Conservation (phyloP, 2,329 filamentous ascomycete genomes). For the Pestalotiopsis sp. region DNA sequence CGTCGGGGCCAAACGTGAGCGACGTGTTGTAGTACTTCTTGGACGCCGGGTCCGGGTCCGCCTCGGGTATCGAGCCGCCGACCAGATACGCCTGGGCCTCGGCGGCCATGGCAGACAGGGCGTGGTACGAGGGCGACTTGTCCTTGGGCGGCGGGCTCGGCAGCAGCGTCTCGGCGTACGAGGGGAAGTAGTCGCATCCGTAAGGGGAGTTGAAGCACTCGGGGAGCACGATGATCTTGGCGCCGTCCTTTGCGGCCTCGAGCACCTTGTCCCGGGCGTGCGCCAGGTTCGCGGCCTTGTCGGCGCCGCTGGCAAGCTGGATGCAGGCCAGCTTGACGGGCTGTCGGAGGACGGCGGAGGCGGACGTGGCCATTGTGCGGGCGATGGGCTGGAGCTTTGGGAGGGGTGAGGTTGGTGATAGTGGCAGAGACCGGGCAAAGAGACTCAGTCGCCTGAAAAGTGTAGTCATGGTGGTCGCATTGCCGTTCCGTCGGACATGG, state of each 20-base stretch:
- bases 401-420: slow-evolving; percentile 1
- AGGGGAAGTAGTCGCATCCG: slow-evolving; percentile 85
- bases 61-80: slow-evolving; percentile 91
- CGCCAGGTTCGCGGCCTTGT: slow-evolving; percentile 83
- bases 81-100: slow-evolving; percentile 82
- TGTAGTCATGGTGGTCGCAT: slow-evolving; percentile 28
- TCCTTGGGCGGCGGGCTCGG: slow-evolving; percentile 72
- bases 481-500: slow-evolving; percentile 9
- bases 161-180: slow-evolving; percentile 85
- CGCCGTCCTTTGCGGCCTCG: slow-evolving; percentile 75
- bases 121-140: slow-evolving; percentile 82
- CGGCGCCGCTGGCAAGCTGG: slow-evolving; percentile 78
- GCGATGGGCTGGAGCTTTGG: slow-evolving; percentile 18
- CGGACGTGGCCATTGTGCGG: slow-evolving; percentile 29
- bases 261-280: slow-evolving; percentile 82
- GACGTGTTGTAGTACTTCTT: slow-evolving; percentile 88
- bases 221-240: slow-evolving; percentile 86
- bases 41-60: slow-evolving; percentile 53
- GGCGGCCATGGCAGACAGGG: slow-evolving; percentile 76
- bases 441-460: slow-evolving; percentile 23
- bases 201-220: slow-evolving; percentile 99
- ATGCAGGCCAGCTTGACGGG: slow-evolving; percentile 80
- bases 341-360: slow-evolving; percentile 64
- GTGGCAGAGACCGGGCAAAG: slow-evolving; percentile 18
- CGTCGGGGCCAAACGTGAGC: slow-evolving; percentile 78